Evolutionary conservation across 768 basidiomycete species (phyloP).

Genomic region (Auriscalpium microsporum): DNA sequence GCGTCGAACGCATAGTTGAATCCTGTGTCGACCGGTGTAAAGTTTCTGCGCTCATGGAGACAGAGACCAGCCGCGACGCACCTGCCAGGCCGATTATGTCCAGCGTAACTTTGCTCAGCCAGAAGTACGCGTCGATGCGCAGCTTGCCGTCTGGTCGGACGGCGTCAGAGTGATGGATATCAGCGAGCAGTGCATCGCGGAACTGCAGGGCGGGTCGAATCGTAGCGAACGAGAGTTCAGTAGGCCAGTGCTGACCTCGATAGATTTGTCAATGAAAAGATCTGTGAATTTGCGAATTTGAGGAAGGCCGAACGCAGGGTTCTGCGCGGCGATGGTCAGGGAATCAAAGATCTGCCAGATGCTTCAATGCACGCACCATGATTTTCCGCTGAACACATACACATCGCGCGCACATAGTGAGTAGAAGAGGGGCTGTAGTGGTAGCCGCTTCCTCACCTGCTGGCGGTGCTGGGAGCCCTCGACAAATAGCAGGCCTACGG

Average conservation of each 20-base stretch:
- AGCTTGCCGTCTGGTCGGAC: neutral
- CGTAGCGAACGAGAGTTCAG: neutral
- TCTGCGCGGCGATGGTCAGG: neutral
- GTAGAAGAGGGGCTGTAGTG: too few species aligned
- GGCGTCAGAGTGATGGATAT: neutral
- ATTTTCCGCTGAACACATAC: too few species aligned
- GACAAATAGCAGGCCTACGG: neutral
- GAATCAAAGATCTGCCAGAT: too few species aligned
- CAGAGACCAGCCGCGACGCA: neutral
- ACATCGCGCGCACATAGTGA: too few species aligned
- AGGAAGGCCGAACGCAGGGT: neutral
- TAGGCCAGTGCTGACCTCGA: neutral
- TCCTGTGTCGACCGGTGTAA: neutral
- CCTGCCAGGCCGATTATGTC: conserved; percentile 5
- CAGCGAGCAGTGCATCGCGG: neutral
- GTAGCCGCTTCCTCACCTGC: too few species aligned
- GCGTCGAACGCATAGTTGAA: conserved; percentile 9
- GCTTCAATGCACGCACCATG: too few species aligned
- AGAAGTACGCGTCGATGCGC: neutral
- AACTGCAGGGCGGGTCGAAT: neutral
- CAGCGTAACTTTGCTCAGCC: neutral
- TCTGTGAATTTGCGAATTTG: neutral
- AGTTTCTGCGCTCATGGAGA: too few species aligned
- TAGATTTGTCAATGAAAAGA: conserved; percentile 1
- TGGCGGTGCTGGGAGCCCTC: neutral